Evolutionary conservation across 495 filamentous ascomycete genomes (phyloP).

Genomic region (Penicillium subrubescens): DNA sequence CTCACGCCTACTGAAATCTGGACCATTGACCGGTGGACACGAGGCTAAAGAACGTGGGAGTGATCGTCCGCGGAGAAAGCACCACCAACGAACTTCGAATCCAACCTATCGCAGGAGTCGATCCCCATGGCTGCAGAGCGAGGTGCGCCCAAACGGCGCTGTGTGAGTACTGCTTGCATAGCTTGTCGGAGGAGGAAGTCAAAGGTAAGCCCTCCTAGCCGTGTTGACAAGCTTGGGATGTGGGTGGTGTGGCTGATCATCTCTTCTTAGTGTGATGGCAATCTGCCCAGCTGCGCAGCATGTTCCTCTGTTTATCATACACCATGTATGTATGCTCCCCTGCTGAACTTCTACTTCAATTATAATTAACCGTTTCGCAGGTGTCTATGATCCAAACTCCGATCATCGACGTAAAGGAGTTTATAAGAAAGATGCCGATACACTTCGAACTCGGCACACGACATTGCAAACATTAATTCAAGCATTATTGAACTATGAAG

Average conservation of each 20-base stretch:
- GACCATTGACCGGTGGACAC: slow-evolving; percentile 35
- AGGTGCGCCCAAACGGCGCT: slow-evolving; percentile 69
- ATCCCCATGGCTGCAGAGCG: slow-evolving; percentile 37
- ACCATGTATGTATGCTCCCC: slow-evolving; percentile 39
- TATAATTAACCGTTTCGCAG: slow-evolving; percentile 21
- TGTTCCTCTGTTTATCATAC: slow-evolving; percentile 96
- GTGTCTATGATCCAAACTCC: slow-evolving; percentile 92
- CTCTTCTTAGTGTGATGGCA: slow-evolving; percentile 76
- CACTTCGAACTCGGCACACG: slow-evolving; percentile 80
- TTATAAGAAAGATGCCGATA: slow-evolving; percentile 92
- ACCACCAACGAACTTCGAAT: slow-evolving; percentile 12
- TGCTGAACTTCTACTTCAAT: not conserved
- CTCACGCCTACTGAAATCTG: slow-evolving; percentile 10
- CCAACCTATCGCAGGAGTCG: slow-evolving; percentile 16
- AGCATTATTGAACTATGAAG: slow-evolving; percentile 82
- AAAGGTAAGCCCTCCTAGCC: slow-evolving; percentile 54
- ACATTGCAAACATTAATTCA: slow-evolving; percentile 91
- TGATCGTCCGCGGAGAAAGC: slow-evolving; percentile 30
- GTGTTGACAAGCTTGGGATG: not conserved
- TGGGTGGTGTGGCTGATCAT: slow-evolving; percentile 17
- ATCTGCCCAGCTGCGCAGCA: slow-evolving; percentile 87
- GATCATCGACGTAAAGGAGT: slow-evolving; percentile 96
- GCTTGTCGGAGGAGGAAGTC: slow-evolving; percentile 89
- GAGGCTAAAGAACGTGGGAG: slow-evolving; percentile 30
- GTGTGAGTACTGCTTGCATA: slow-evolving; percentile 91